Evolutionary conservation across 305 asterid species (phyloP), one percentile per base, ranked within the genome.

Genomic region (Stenogyne calaminthoides): DNA sequence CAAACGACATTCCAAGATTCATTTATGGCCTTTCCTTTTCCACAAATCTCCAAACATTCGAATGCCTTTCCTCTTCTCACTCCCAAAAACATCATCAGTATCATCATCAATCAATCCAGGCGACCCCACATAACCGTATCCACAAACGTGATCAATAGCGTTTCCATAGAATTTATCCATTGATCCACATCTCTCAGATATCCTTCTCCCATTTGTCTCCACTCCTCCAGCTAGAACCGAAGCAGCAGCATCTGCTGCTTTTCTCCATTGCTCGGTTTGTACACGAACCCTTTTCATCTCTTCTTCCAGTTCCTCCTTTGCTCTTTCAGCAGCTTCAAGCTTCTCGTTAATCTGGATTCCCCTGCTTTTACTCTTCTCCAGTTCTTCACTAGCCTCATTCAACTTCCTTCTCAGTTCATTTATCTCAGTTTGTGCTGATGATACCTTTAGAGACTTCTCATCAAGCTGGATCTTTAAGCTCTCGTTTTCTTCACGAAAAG

Each of bases 201-300:
- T 73, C 79, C 88, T 83, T 74, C 92, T 83, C n/a, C 95, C 91
- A 0, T 74, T 82, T 76, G 75, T 78, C 72, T 93, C 96, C 19
- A 77, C 82, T 9, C 86, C 99, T 15, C 93, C 91, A 0, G 97
- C 83, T 32, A 95, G 80, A 44, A 92, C 88, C 2, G 99, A 80
- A 0, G 99, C 99, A 4, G 98, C 99, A 25, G 98, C 99, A 81
- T 92, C 97, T 3, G 99, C 99, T 16, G 99, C 99, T 74, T 95
- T 95, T 63, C 96, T 86, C 99, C 99, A 92, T 52, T 95, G 99
- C 81, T 95, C 98, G 0, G 98, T 90, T 70, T 90, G 99, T 18
- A 91, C 88, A 5, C 88, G 82, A 5, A 92, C 91, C 91, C 71
- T 86, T 84, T 70, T 86, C 94, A 95, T 91, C 85, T 92, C 98